These are phyloP conservation scores for Coelastrella sp. DNA, from an alignment of 139 green algal species.

Conservation along the genomic window DNA sequence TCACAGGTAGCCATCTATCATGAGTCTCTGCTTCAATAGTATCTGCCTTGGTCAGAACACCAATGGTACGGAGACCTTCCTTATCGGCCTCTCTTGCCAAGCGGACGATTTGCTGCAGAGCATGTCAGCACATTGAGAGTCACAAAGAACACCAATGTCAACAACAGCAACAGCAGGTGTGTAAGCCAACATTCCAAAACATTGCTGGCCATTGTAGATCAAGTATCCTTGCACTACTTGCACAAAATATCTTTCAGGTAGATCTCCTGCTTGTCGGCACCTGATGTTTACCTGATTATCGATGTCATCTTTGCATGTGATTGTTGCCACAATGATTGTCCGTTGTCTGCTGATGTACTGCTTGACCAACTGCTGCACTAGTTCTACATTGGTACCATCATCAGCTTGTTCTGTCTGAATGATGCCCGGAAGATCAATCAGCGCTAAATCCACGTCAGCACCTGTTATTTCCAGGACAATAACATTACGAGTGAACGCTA, in stretches of 20 bases:
- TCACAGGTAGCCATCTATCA: not conserved
- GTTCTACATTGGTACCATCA: not conserved
- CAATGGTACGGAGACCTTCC: conserved; percentile 12
- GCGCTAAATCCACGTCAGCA: conserved; percentile 11
- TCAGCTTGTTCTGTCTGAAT: conserved; percentile 25
- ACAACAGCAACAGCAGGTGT: too few relatives aligned
- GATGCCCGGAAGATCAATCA: conserved; percentile 42
- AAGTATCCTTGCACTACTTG: not conserved
- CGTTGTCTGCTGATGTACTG: conserved; percentile 1
- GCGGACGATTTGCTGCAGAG: not conserved
- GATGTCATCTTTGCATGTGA: conserved; percentile 38
- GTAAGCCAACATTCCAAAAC: too few relatives aligned
- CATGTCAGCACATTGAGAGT: too few relatives aligned
- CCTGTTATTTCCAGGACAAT: conserved; percentile 39
- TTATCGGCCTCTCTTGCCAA: conserved; percentile 7
- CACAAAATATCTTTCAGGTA: not conserved
- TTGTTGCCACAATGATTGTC: conserved; percentile 17
- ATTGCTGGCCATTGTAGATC: not conserved
- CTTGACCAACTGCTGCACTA: not conserved
- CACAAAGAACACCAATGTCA: too few relatives aligned
- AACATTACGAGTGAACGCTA: conserved; percentile 21
- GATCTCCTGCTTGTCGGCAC: not conserved
- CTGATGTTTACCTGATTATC: conserved; percentile 28
- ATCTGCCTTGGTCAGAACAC: conserved; percentile 35
- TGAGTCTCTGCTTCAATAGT: not conserved